These are phyloP conservation scores for Stephania cephalantha DNA, from an alignment of 164 flowering plant species.

Conservation along the genomic window DNA sequence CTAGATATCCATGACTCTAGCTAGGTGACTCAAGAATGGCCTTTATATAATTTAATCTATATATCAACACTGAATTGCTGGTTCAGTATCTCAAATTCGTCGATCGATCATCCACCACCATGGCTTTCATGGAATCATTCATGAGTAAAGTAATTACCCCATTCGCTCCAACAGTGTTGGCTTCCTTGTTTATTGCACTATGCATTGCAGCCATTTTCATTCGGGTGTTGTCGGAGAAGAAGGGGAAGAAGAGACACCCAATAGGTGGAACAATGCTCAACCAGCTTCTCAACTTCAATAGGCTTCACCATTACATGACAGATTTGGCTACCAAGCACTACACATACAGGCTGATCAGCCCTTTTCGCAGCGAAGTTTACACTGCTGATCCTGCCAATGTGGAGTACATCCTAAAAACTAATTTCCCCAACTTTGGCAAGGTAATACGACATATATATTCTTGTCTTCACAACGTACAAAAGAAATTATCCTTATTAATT, in stretches of 20 bases:
- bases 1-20: too few relatives aligned
- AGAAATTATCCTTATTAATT: too few relatives aligned
- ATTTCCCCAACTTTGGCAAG: slow-evolving; percentile 17
- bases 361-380: slow-evolving; percentile 15
- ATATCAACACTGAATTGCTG: background rate
- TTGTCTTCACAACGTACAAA: too few relatives aligned
- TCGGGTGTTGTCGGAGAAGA: slow-evolving; percentile 6
- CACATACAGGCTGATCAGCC: slow-evolving; percentile 35
- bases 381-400: slow-evolving; percentile 19
- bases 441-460: background rate
- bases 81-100: too few relatives aligned
- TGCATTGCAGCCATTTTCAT: background rate
- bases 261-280: slow-evolving; percentile 51
- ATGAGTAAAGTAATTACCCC: background rate
- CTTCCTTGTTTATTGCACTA: slow-evolving; percentile 2
- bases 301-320: slow-evolving; percentile 57
- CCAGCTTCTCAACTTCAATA: slow-evolving; percentile 48
- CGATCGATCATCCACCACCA: background rate
- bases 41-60: background rate
- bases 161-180: slow-evolving; percentile 3
- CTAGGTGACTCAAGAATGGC: too few relatives aligned
- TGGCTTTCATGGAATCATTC: slow-evolving; percentile 1
- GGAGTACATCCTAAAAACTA: slow-evolving; percentile 20
- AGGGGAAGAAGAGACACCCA: slow-evolving; percentile 39
- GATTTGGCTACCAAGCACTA: slow-evolving; percentile 38